A percentile compares a stretch with the other conserved stretches of the same genome.
These are phyloP conservation scores for Flaveria floridana DNA, from an alignment of 140 eudicot genomes.

Conservation along the genomic window DNA sequence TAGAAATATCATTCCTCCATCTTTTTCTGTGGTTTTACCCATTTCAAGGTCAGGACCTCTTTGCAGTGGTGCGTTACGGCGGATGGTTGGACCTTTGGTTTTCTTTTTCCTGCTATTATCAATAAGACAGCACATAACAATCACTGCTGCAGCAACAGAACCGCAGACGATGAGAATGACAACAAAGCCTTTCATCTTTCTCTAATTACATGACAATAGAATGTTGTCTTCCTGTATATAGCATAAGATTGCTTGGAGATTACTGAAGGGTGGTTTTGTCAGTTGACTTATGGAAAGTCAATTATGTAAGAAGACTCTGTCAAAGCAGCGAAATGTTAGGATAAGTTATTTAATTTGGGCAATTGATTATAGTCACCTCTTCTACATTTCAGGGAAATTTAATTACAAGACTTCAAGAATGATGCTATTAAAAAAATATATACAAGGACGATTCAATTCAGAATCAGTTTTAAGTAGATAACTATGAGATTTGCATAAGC, in stretches of 20 bases:
- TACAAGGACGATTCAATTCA: background rate
- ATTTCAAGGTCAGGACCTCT: conserved; percentile 26
- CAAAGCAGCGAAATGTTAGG: conserved; percentile 25
- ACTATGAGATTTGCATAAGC: too few relatives aligned
- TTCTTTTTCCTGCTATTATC: conserved; percentile 19
- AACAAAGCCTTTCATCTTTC: conserved; percentile 33
- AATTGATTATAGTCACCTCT: conserved; percentile 4
- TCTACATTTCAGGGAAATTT: conserved; percentile 5
- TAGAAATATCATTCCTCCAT: conserved; percentile 31
- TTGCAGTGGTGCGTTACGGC: conserved; percentile 14
- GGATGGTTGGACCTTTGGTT: conserved; percentile 20
- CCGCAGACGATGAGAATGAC: conserved; percentile 27
- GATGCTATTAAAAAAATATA: background rate
- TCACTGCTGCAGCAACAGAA: conserved; percentile 30
- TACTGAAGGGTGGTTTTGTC: conserved; percentile 1
- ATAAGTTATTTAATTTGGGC: background rate
- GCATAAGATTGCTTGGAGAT: conserved; percentile 23
- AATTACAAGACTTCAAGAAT: background rate
- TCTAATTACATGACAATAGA: conserved; percentile 6
- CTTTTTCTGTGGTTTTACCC: conserved; percentile 27
- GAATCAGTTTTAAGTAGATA: too few relatives aligned
- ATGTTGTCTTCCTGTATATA: conserved; percentile 22
- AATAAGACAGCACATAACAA: conserved; percentile 22
- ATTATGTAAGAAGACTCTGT: conserved; percentile 14
- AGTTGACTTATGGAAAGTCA: conserved; percentile 1